phyloP scores from a whole-genome alignment of 106 monocot species.

The Cymbidium sinense region DNA sequence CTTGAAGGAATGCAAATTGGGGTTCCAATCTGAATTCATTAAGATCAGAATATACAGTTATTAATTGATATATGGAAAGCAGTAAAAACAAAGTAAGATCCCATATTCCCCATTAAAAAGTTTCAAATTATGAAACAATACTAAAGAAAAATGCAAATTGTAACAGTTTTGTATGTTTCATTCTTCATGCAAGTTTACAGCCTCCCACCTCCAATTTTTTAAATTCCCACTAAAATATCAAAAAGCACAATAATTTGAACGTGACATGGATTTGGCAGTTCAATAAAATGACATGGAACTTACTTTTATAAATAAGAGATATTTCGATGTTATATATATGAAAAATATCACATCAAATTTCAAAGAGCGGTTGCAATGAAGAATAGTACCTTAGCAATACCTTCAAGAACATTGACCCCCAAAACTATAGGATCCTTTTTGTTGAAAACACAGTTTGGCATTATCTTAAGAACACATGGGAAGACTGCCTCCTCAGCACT shows the following conservation, averaged over 20 bases:
- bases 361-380: background rate
- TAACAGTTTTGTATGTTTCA: no score
- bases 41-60: background rate
- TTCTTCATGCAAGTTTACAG: no score
- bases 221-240: no score
- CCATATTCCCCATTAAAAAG: constrained; percentile 5
- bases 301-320: background rate
- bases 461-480: constrained; percentile 89
- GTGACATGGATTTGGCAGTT: no score
- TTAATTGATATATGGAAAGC: background rate
- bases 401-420: constrained; percentile 83
- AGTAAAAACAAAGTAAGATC: background rate
- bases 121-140: background rate
- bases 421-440: constrained; percentile 98
- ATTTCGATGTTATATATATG: no score
- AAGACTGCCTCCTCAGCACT: constrained; percentile 93
- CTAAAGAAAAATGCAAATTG: constrained; percentile 21
- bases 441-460: constrained; percentile 90
- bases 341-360: no score
- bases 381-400: constrained; percentile 67
- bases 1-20: constrained; percentile 74
- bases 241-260: no score
- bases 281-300: no score
- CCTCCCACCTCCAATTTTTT: no score
- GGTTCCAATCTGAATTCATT: constrained; percentile 71